These are phyloP conservation scores for Kurtzmaniella quercitrusa DNA, from an alignment of 1,139 yeast genomes.

Conservation along the genomic window DNA sequence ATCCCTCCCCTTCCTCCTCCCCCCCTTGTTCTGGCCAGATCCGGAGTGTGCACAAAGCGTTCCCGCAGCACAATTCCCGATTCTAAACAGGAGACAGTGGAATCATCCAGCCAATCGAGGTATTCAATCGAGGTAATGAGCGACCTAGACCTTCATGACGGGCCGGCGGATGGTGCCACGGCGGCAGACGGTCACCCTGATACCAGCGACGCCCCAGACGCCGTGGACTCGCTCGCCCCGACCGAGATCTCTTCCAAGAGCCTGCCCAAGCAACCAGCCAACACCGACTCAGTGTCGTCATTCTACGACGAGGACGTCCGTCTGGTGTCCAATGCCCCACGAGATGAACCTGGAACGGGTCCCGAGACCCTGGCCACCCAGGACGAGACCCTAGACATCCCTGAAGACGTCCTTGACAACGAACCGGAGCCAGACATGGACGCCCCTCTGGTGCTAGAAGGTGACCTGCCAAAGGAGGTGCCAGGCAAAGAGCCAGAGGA, in stretches of 20 bases:
- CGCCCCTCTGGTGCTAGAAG: neutral
- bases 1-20: neutral
- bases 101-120: neutral
- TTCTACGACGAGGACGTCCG: conserved; percentile 1
- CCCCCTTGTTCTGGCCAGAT: neutral
- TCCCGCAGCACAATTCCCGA: neutral
- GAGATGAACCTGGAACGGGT: conserved; percentile 16
- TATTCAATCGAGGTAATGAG: neutral
- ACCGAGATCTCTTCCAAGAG: neutral
- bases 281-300: conserved; percentile 3
- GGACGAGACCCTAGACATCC: conserved; percentile 1
- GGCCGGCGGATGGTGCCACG: too few species aligned
- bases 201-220: too few species aligned
- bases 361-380: neutral
- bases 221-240: too few species aligned
- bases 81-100: neutral
- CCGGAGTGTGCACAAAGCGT: neutral
- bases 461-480: neutral
- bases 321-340: conserved; percentile 4
- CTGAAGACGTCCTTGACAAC: neutral
- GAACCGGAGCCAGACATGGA: neutral
- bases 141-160: neutral
- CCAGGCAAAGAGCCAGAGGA: neutral
- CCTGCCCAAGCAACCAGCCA: neutral
- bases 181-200: too few species aligned